A percentile compares a stretch with the other conserved stretches of the same genome.
These are phyloP conservation scores for Globisporangium carolinianum DNA, from an alignment of 352 stramenopile genomes.

Conservation along the genomic window DNA sequence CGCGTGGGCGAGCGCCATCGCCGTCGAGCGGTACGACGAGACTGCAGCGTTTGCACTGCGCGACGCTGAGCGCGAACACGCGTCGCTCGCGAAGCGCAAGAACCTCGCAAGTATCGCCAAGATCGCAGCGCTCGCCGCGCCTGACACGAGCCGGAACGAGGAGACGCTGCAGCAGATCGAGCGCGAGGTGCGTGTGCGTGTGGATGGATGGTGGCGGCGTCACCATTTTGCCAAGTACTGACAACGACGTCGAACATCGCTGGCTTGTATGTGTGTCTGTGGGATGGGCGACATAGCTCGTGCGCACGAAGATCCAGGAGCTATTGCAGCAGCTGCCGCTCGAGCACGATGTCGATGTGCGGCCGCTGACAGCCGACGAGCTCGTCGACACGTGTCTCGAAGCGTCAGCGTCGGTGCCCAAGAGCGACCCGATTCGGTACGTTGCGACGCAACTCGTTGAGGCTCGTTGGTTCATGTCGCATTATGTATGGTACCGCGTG, in stretches of 20 bases:
- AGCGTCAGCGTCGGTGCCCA: slow-evolving; percentile 26
- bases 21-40: slow-evolving; percentile 58
- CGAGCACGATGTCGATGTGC: slow-evolving; percentile 22
- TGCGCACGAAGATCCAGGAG: slow-evolving; percentile 49
- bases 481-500: too few relatives aligned
- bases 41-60: slow-evolving; percentile 42
- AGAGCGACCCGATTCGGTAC: slow-evolving; percentile 53
- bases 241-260: too few relatives aligned
- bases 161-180: slow-evolving; percentile 44
- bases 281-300: slow-evolving; percentile 21
- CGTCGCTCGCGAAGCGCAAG: slow-evolving; percentile 55
- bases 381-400: slow-evolving; percentile 46
- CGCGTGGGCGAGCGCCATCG: slow-evolving; percentile 61
- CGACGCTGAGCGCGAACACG: slow-evolving; percentile 43
- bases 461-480: background rate
- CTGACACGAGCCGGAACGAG: slow-evolving; percentile 25
- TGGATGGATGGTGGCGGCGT: background rate
- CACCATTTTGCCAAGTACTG: background rate
- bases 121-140: slow-evolving; percentile 59
- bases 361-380: slow-evolving; percentile 35
- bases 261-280: slow-evolving; percentile 6
- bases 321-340: slow-evolving; percentile 52
- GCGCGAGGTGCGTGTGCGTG: slow-evolving; percentile 36
- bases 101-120: slow-evolving; percentile 77
- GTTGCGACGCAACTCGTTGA: background rate